Evolutionary conservation across 2,329 filamentous ascomycete genomes (phyloP), one percentile per base, ranked within the genome.

Genomic region (Teratosphaeria zuluensis): DNA sequence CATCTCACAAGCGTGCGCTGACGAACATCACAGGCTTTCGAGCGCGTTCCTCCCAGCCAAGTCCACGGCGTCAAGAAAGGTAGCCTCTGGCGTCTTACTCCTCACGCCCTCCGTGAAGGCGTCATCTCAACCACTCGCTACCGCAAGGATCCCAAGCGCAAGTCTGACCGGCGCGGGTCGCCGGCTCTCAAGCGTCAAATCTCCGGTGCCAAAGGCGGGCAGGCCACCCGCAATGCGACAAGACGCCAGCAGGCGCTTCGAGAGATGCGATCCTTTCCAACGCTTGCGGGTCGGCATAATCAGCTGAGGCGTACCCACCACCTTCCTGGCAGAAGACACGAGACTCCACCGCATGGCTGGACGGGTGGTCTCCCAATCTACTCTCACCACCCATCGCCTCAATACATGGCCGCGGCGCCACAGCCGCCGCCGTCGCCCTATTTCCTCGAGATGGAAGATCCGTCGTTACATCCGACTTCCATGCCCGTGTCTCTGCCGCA

Each of bases 111-210:
- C 33, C 74, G 75, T 21, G 76, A 87, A 28, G 89, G 89, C 30
- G 88, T 96, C 55, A 84, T 91, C 73, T 92, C 90, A 59, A 97
- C 92, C 0, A 96, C 92, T 0, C 74, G 77, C 42, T 80, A 78
- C 64, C 75, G 78, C 61, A 79, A 79, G 66, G 70, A 74, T 33
- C 74, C 75, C 35, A 76, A 77, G 64, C 77, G 76, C 63, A 75
- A 75, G 33, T 64, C 63, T 2, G 61, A 64, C 24, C 64, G 65
- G 6, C 65, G 65, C 35, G 59, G 62, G 4, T 54, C 63, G 33
- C 72, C 71, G 21, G 71, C 69, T 9, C 65, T 69, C 14, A 75
- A 77, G 58, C 73, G 76, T 5, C 76, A 78, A 62, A 71, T 72
- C 8, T 76, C 76, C 0, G 76, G 77, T 14, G 72, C 75, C 12